Evolutionary conservation across 2,329 filamentous ascomycete genomes (phyloP).

Genomic region (Fusarium setosum): DNA sequence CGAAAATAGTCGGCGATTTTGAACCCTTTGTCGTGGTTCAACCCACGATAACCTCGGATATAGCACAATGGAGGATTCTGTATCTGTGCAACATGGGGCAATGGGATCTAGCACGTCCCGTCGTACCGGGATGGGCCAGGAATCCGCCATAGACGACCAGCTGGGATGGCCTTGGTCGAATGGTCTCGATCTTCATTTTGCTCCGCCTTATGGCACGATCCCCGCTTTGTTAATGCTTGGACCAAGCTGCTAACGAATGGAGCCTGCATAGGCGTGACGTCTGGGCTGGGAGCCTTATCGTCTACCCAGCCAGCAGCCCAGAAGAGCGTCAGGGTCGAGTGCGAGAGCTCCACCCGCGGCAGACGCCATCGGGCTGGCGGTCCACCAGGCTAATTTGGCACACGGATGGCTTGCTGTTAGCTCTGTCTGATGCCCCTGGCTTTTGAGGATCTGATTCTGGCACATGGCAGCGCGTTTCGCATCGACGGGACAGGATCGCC

Average conservation of each 20-base stretch:
- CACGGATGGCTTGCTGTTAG: slow-evolving; percentile 44
- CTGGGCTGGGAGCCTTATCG: slow-evolving; percentile 41
- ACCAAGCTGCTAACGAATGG: slow-evolving; percentile 33
- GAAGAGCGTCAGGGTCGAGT: slow-evolving; percentile 16
- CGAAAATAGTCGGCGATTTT: slow-evolving; percentile 19
- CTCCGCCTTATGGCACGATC: slow-evolving; percentile 45
- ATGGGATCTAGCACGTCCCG: slow-evolving; percentile 40
- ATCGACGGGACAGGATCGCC: slow-evolving; percentile 27
- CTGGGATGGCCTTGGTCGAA: slow-evolving; percentile 32
- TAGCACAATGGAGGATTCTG: slow-evolving; percentile 23
- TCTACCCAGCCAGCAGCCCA: slow-evolving; percentile 10
- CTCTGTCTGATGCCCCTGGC: slow-evolving; percentile 32
- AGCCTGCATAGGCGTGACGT: slow-evolving; percentile 41
- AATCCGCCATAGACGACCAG: slow-evolving; percentile 25
- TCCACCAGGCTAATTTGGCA: slow-evolving; percentile 39
- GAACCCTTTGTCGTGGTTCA: slow-evolving; percentile 16
- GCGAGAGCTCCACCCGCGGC: slow-evolving; percentile 25
- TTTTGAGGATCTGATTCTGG: slow-evolving; percentile 31
- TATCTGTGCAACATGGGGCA: slow-evolving; percentile 29
- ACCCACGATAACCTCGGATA: slow-evolving; percentile 32
- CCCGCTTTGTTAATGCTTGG: slow-evolving; percentile 34
- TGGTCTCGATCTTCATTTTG: slow-evolving; percentile 42
- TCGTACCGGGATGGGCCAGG: slow-evolving; percentile 41
- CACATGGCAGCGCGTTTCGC: slow-evolving; percentile 37
- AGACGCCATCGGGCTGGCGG: slow-evolving; percentile 33